Conservation (phyloP, 371 early-diverging fungal species). For the Chytridium lagenaria region DNA sequence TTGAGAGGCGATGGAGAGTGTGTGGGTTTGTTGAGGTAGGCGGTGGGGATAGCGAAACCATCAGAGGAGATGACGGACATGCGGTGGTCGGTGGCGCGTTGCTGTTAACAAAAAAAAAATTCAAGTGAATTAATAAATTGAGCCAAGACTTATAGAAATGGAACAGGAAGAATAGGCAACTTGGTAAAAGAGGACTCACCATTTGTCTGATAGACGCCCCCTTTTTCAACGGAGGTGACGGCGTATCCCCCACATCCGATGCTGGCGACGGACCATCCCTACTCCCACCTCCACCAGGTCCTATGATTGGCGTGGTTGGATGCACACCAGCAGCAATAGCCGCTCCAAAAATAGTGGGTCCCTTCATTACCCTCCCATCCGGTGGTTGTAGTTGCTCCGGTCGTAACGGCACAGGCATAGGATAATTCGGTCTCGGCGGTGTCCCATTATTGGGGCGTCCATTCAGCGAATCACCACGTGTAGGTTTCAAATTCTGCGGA, state of each 20-base stretch:
- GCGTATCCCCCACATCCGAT: background rate
- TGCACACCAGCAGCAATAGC: conserved; percentile 25
- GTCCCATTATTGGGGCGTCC: background rate
- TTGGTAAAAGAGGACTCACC: conserved; percentile 2
- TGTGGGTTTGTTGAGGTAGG: conserved; percentile 2
- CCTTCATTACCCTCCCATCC: conserved; percentile 19
- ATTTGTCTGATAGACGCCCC: conserved; percentile 8
- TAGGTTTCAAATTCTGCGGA: background rate
- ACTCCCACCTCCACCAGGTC: background rate
- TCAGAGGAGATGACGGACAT: conserved; percentile 16
- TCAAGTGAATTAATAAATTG: no score
- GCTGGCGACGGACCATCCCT: background rate
- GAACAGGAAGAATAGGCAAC: background rate
- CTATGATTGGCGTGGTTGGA: conserved; percentile 18
- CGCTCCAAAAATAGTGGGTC: conserved; percentile 24
- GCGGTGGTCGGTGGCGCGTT: conserved; percentile 8
- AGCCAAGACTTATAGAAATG: no score
- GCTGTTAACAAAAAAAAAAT: background rate
- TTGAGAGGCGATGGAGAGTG: background rate
- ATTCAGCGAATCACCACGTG: background rate
- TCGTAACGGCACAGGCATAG: conserved; percentile 17
- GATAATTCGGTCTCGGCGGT: background rate
- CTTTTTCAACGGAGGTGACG: background rate
- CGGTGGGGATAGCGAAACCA: conserved; percentile 11
- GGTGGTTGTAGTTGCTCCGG: conserved; percentile 20